Conservation (phyloP, 257 asterid species). For the Nicotiana noctiflora region DNA sequence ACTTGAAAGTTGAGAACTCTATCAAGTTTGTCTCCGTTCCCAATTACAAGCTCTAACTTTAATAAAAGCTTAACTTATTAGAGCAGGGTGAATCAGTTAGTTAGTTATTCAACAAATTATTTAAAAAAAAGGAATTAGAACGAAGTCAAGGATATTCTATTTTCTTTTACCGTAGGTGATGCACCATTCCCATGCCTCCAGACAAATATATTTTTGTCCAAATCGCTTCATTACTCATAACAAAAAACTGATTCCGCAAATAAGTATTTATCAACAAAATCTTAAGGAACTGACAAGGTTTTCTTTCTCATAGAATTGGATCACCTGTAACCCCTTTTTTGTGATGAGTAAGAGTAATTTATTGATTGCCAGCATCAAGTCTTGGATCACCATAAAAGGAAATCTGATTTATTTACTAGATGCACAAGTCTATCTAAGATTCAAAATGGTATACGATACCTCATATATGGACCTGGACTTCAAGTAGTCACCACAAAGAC, state of each 20-base stretch:
- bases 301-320: background rate
- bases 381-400: background rate
- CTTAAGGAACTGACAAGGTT: background rate
- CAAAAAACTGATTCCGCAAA: background rate
- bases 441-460: conserved; percentile 36
- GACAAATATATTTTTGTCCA: background rate
- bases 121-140: too few relatives aligned
- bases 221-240: conserved; percentile 4
- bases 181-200: background rate
- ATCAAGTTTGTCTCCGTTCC: background rate
- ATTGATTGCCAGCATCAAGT: background rate
- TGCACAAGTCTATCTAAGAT: conserved; percentile 5
- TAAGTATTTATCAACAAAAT: background rate
- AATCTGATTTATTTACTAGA: background rate
- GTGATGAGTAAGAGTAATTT: too few relatives aligned
- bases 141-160: background rate
- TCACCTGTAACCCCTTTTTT: too few relatives aligned
- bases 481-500: conserved; percentile 80
- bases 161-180: background rate
- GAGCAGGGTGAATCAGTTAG: background rate
- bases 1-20: background rate
- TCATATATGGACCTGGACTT: conserved; percentile 77
- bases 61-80: background rate
- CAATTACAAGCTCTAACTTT: background rate
- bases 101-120: background rate